These are phyloP conservation scores for Rhizophora apiculata DNA, from an alignment of 345 rosid genomes.

Conservation along the genomic window DNA sequence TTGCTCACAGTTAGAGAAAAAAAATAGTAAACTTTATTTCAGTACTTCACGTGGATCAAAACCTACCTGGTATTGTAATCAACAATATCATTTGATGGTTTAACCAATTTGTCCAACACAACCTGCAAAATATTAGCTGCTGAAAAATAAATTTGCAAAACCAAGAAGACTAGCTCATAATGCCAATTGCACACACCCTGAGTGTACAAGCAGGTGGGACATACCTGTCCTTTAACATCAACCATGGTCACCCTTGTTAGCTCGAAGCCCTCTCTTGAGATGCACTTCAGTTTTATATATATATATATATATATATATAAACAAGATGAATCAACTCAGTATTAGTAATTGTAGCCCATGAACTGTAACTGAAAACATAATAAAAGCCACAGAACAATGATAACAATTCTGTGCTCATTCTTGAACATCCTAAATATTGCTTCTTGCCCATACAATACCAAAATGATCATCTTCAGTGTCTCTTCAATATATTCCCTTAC, in stretches of 20 bases:
- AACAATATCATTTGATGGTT: slow-evolving; percentile 65
- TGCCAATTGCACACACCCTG: too few relatives aligned
- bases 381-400: too few relatives aligned
- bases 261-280: slow-evolving; percentile 81
- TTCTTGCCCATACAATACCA: background rate
- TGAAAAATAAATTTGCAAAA: too few relatives aligned
- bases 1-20: background rate
- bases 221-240: slow-evolving; percentile 80
- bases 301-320: background rate
- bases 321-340: background rate
- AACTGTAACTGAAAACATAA: background rate
- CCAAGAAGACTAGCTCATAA: too few relatives aligned
- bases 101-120: slow-evolving; percentile 81
- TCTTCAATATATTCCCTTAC: too few relatives aligned
- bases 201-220: background rate
- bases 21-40: background rate
- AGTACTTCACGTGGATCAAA: background rate
- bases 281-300: slow-evolving; percentile 42
- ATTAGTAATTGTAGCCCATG: background rate
- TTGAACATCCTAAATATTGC: background rate
- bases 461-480: background rate
- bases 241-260: slow-evolving; percentile 85
- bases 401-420: too few relatives aligned
- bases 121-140: slow-evolving; percentile 45
- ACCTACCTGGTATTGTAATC: slow-evolving; percentile 89